phyloP scores from a whole-genome alignment of 2,329 filamentous ascomycete genomes.

The Exophiala oligosperma region DNA sequence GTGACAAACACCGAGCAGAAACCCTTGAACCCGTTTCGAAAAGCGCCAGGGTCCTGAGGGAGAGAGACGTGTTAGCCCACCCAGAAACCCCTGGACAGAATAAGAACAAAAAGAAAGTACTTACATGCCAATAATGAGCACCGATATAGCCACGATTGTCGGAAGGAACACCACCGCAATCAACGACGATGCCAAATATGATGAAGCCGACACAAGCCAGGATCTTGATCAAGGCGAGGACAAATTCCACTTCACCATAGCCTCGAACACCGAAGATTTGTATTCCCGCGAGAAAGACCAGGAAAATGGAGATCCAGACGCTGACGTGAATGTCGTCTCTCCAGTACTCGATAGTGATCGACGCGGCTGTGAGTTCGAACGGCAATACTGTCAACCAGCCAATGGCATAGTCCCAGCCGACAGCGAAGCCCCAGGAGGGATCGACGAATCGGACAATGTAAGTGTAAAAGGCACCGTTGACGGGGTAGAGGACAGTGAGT shows the following conservation, averaged over 20 bases:
- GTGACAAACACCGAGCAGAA: slow-evolving; percentile 65
- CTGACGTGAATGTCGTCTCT: slow-evolving; percentile 32
- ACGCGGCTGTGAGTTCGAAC: slow-evolving; percentile 33
- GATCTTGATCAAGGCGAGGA: slow-evolving; percentile 78
- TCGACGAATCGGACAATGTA: slow-evolving; percentile 66
- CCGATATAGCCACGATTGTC: slow-evolving; percentile 71
- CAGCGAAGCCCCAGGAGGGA: slow-evolving; percentile 45
- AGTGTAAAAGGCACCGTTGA: slow-evolving; percentile 69
- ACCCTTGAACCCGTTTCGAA: slow-evolving; percentile 66
- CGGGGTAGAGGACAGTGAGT: slow-evolving; percentile 77
- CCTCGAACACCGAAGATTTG: slow-evolving; percentile 81
- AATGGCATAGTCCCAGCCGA: slow-evolving; percentile 42
- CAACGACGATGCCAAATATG: slow-evolving; percentile 51
- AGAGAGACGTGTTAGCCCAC: too few relatives aligned
- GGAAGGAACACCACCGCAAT: slow-evolving; percentile 73
- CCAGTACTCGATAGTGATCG: slow-evolving; percentile 57
- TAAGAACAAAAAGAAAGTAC: too few relatives aligned
- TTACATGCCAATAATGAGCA: slow-evolving; percentile 66
- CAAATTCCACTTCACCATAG: slow-evolving; percentile 80
- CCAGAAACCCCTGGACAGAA: too few relatives aligned
- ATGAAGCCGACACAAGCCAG: slow-evolving; percentile 80
- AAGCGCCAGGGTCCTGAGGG: slow-evolving; percentile 64
- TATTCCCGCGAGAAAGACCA: slow-evolving; percentile 68
- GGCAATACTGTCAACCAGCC: slow-evolving; percentile 16
- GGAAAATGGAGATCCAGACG: slow-evolving; percentile 67